Evolutionary conservation across 306 rosid species (phyloP), one percentile per base, ranked within the genome.

Genomic region (Cucumis cinereus): DNA sequence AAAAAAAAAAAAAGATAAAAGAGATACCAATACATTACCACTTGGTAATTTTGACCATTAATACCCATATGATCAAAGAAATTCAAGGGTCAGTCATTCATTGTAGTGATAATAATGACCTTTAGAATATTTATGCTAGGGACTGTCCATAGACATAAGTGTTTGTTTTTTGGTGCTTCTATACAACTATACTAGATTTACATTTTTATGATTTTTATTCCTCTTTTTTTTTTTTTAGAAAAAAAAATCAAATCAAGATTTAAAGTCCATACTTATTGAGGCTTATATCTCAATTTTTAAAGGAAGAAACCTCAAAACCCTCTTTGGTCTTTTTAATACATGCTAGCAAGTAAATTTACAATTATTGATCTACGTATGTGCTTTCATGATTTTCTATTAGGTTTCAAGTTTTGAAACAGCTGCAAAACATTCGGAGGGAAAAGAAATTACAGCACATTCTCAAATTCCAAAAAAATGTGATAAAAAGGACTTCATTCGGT

Each of bases 321-420:
- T 11, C 24, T 19, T 35, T 35, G 1, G 47, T 5, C 26, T 35
- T 35, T 63, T 35, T 63, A 17, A 9, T 60, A 17, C 24, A 63
- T 63, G 20, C 54, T 77, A 70, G 54, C 19, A 33, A 68, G 70
- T 61, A 45, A 23, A 68, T 67, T 79, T 64, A 41, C 56, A 50
- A 45, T 77, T 68, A 23, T 36, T 47, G 35, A 62, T n/a, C 56
- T 33, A 79, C 78, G 64, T 78, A 66, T 41, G 75, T 66, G 75
- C 76, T 71, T 58, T 26, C 38, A 52, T 61, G 75, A 82, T 77
- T 53, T 69, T 67, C 78, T 38, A 69, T 64, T 84, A 94, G 99
- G 97, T 94, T 73, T 84, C 95, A 17, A 91, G 99, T 86, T 94
- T 94, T 84, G 89, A 87, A 63, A 94, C 97, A 20, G 86, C 82